These are phyloP conservation scores for Candida odintsovae DNA, from an alignment of 805 yeast genomes.

Conservation along the genomic window DNA sequence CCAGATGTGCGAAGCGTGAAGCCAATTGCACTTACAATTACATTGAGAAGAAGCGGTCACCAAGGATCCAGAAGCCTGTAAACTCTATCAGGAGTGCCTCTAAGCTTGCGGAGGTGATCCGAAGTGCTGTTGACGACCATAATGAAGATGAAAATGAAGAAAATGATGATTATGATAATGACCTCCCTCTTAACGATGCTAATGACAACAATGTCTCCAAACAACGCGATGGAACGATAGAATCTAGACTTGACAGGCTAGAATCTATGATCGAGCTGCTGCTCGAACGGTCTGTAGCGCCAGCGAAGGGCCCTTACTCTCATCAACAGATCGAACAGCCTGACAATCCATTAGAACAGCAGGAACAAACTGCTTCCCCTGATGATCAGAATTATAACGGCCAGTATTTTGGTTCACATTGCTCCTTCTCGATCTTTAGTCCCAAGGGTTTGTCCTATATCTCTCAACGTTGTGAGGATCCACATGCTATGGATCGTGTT, in stretches of 20 bases:
- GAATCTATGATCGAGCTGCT: slow-evolving; percentile 1
- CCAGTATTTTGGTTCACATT: slow-evolving; percentile 23
- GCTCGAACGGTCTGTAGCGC: background rate
- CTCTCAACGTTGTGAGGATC: slow-evolving; percentile 6
- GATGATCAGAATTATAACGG: slow-evolving; percentile 4
- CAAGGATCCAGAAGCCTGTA: slow-evolving; percentile 1
- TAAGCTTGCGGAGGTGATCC: background rate
- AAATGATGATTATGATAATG: background rate
- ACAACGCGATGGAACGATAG: background rate
- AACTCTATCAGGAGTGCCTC: background rate
- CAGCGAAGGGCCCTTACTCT: background rate
- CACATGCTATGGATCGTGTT: slow-evolving; percentile 1
- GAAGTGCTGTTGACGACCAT: background rate
- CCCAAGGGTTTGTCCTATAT: slow-evolving; percentile 34
- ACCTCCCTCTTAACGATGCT: slow-evolving; percentile 9
- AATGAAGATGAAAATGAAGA: background rate
- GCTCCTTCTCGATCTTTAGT: slow-evolving; percentile 33
- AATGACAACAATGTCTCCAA: slow-evolving; percentile 1
- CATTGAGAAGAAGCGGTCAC: slow-evolving; percentile 42
- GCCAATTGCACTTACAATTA: slow-evolving; percentile 79
- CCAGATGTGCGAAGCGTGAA: slow-evolving; percentile 75
- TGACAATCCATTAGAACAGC: background rate
- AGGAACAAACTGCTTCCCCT: slow-evolving; percentile 2
- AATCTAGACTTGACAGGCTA: slow-evolving; percentile 1
- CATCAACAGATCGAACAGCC: background rate